phyloP scores from a whole-genome alignment of 2,329 filamentous ascomycete genomes.

The Cryphonectria parasitica region DNA sequence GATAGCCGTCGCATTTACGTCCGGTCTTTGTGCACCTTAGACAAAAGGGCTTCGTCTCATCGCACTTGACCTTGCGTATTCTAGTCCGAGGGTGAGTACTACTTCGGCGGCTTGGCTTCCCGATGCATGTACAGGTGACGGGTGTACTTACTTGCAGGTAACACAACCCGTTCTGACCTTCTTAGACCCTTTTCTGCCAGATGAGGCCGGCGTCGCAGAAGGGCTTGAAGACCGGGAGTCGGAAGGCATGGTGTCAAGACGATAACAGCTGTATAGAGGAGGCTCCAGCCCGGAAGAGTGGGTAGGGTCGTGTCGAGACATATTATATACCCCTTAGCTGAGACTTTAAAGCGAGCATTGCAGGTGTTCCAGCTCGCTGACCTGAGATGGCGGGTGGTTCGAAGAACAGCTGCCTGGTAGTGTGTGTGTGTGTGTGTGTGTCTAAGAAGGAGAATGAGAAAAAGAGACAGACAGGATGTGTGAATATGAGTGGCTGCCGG shows the following conservation, averaged over 20 bases:
- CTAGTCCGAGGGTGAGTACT: constrained; percentile 27
- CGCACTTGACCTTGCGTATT: constrained; percentile 40
- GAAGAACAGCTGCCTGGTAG: background rate
- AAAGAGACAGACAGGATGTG: too few species aligned
- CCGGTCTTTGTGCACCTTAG: constrained; percentile 37
- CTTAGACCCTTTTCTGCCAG: constrained; percentile 30
- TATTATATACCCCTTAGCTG: constrained; percentile 15
- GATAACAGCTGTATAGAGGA: constrained; percentile 27
- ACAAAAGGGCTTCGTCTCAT: constrained; percentile 38
- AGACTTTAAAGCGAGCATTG: constrained; percentile 4
- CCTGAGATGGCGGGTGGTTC: background rate
- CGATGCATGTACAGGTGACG: background rate
- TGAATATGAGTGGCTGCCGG: background rate
- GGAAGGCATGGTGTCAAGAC: constrained; percentile 25
- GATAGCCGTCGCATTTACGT: constrained; percentile 38
- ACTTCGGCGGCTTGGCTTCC: constrained; percentile 11
- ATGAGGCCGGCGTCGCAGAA: constrained; percentile 14
- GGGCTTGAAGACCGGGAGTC: constrained; percentile 27
- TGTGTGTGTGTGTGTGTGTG: too few species aligned
- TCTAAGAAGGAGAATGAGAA: too few species aligned
- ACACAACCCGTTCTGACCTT: constrained; percentile 30
- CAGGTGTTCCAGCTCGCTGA: constrained; percentile 6
- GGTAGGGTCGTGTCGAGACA: constrained; percentile 22
- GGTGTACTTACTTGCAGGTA: constrained; percentile 28
- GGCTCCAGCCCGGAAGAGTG: constrained; percentile 12